Conservation (phyloP, 2,329 filamentous ascomycete genomes). For the Blastomyces emzantsi region DNA sequence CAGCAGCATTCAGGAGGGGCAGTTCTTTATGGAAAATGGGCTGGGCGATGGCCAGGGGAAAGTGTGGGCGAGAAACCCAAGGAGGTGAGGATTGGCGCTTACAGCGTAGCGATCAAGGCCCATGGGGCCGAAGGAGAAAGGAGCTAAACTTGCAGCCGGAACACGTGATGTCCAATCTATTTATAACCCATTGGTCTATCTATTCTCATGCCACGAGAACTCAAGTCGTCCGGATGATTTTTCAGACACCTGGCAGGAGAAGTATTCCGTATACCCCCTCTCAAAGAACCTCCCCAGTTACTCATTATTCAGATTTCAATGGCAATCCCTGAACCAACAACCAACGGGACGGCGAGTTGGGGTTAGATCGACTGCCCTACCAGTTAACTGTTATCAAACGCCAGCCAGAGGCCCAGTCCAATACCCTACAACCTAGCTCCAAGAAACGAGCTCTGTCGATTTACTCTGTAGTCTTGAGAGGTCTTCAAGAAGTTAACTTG, state of each 20-base stretch:
- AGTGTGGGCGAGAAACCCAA: neutral
- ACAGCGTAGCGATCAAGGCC: neutral
- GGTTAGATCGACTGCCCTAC: neutral
- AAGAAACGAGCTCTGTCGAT: neutral
- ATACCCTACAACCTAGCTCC: neutral
- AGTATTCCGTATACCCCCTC: neutral
- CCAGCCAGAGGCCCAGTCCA: neutral
- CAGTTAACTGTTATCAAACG: neutral
- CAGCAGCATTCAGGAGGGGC: neutral
- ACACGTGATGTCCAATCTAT: neutral
- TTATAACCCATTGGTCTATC: neutral
- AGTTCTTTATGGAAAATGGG: constrained; percentile 6
- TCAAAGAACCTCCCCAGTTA: neutral
- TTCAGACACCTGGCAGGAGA: neutral
- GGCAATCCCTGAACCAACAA: neutral
- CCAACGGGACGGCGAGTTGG: neutral
- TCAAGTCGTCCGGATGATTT: neutral
- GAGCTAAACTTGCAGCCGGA: neutral
- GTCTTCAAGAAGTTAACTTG: neutral
- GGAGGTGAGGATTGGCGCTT: neutral
- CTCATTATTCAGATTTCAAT: neutral
- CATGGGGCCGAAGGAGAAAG: neutral
- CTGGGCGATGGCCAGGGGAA: neutral
- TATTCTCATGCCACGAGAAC: neutral
- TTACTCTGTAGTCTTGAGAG: neutral